Percentiles rank a stretch among this genome's conserved stretches.
Evolutionary conservation across 768 basidiomycete species (phyloP).

Genomic region (Lactifluus subvellereus): DNA sequence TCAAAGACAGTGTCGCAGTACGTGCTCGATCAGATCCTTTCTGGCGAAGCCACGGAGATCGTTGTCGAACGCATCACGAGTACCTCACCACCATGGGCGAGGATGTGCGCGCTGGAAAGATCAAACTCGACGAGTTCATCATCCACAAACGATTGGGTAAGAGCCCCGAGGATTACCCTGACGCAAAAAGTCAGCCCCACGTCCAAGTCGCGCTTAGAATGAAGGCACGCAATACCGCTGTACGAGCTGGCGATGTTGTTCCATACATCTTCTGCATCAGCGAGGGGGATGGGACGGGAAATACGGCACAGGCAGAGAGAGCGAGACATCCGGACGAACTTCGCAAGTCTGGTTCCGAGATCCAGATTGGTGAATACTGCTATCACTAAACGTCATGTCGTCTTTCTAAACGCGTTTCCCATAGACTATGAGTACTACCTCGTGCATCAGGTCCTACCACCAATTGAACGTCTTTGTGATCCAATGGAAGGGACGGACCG

Average conservation of each 20-base stretch:
- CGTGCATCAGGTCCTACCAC: slow-evolving; percentile 86
- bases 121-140: slow-evolving; percentile 90
- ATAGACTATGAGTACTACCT: slow-evolving; percentile 91
- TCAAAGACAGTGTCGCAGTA: slow-evolving; percentile 95
- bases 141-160: slow-evolving; percentile 96
- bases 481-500: slow-evolving; percentile 95
- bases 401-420: neutral
- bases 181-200: slow-evolving; percentile 91
- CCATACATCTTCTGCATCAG: slow-evolving; percentile 89
- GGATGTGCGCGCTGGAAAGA: slow-evolving; percentile 68
- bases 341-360: slow-evolving; percentile 54
- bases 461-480: slow-evolving; percentile 92
- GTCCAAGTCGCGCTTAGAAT: slow-evolving; percentile 92
- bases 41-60: slow-evolving; percentile 82
- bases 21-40: slow-evolving; percentile 84
- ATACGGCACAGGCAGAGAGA: slow-evolving; percentile 77
- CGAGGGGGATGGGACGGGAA: slow-evolving; percentile 65
- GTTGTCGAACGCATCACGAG: slow-evolving; percentile 93
- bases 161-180: slow-evolving; percentile 95
- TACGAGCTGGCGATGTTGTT: slow-evolving; percentile 87
- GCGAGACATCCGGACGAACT: slow-evolving; percentile 95
- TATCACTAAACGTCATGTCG: neutral
- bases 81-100: slow-evolving; percentile 74
- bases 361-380: slow-evolving; percentile 63
- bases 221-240: slow-evolving; percentile 77